Conservation (phyloP, 2,329 filamentous ascomycete genomes). For the Neoarthrinium moseri region DNA sequence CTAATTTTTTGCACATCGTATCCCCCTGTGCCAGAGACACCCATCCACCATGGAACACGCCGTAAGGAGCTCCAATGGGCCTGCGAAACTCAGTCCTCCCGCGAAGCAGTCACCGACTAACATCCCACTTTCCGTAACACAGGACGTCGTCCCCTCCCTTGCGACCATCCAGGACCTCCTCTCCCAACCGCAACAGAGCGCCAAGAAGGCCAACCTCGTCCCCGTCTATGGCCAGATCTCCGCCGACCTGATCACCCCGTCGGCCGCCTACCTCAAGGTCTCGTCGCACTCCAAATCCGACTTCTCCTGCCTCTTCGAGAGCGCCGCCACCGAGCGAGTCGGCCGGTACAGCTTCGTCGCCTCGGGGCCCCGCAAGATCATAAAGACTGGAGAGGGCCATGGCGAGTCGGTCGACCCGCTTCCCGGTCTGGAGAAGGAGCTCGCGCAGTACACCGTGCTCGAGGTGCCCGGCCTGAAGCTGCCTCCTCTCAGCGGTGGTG, state of each 20-base stretch:
- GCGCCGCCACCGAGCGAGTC: slow-evolving; percentile 88
- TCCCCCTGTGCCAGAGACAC: no score
- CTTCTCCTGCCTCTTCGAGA: slow-evolving; percentile 93
- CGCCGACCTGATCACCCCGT: slow-evolving; percentile 90
- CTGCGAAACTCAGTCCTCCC: neutral
- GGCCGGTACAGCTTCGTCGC: slow-evolving; percentile 96
- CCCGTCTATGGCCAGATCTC: slow-evolving; percentile 82
- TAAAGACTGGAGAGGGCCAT: slow-evolving; percentile 86
- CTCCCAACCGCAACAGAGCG: slow-evolving; percentile 30
- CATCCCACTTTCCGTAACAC: slow-evolving; percentile 23
- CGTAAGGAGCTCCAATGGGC: slow-evolving; percentile 5
- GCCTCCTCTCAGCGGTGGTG: slow-evolving; percentile 85
- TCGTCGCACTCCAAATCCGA: slow-evolving; percentile 72
- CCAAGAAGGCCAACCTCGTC: slow-evolving; percentile 65
- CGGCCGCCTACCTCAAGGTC: slow-evolving; percentile 92
- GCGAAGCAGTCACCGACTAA: slow-evolving; percentile 7
- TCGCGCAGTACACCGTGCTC: slow-evolving; percentile 76
- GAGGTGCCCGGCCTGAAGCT: slow-evolving; percentile 79
- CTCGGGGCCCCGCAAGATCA: slow-evolving; percentile 73
- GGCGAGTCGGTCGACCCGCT: slow-evolving; percentile 83
- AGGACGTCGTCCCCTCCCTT: slow-evolving; percentile 43
- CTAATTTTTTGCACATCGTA: no score
- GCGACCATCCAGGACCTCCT: slow-evolving; percentile 45
- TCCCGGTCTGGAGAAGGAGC: slow-evolving; percentile 76
- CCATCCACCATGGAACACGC: slow-evolving; percentile 11